Evolutionary conservation across 2,329 filamentous ascomycete genomes (phyloP).

Genomic region (Dactylellina parvicollis): DNA sequence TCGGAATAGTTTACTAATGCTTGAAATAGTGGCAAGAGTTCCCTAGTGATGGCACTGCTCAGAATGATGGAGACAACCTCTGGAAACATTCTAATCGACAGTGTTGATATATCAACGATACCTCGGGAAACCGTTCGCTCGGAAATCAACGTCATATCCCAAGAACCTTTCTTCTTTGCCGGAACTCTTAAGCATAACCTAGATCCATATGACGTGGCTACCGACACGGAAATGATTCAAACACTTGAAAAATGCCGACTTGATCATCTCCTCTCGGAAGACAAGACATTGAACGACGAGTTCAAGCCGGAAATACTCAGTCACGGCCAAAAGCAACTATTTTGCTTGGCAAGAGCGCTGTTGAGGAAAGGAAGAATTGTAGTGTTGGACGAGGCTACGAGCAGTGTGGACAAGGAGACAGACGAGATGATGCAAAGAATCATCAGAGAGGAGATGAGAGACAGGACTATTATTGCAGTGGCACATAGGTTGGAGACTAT

Average conservation of each 20-base stretch:
- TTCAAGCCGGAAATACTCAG: conserved; percentile 61
- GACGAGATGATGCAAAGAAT: conserved; percentile 69
- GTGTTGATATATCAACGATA: conserved; percentile 63
- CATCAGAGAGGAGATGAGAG: conserved; percentile 63
- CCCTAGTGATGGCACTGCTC: conserved; percentile 65
- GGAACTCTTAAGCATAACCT: conserved; percentile 65
- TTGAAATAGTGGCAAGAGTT: conserved; percentile 65
- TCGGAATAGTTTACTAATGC: too few relatives aligned
- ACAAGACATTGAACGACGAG: conserved; percentile 61
- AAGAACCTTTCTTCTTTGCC: conserved; percentile 66
- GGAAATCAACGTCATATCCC: conserved; percentile 64
- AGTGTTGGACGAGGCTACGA: conserved; percentile 64
- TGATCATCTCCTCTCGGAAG: conserved; percentile 61
- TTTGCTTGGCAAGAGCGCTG: conserved; percentile 65
- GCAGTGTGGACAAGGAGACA: conserved; percentile 67
- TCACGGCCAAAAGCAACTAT: conserved; percentile 66
- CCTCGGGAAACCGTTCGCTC: conserved; percentile 64
- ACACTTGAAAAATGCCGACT: conserved; percentile 65
- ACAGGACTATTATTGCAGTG: conserved; percentile 68
- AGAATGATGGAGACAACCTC: conserved; percentile 64
- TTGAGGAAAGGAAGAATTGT: conserved; percentile 63
- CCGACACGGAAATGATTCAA: conserved; percentile 62
- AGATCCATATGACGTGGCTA: conserved; percentile 62
- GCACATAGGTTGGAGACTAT: conserved; percentile 66
- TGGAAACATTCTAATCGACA: conserved; percentile 65